Evolutionary conservation across 1,284 basidiomycete genomes (phyloP).

Genomic region (Meira nashicola): DNA sequence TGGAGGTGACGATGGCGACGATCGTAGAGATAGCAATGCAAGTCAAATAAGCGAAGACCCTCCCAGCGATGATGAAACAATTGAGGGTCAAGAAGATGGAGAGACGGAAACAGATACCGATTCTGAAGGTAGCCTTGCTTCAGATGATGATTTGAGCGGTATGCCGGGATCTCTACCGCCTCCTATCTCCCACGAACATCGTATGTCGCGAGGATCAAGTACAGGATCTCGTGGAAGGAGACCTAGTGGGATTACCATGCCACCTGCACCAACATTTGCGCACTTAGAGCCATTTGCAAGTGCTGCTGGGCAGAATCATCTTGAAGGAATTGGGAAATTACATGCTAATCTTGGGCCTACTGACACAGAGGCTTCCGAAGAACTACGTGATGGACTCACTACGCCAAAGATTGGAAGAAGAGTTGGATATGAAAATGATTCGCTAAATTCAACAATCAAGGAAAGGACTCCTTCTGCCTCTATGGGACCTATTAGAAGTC

Average conservation of each 20-base stretch:
- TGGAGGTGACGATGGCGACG: constrained; percentile 28
- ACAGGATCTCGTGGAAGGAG: no score
- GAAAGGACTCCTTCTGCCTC: no score
- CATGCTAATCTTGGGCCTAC: background rate
- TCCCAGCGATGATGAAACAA: constrained; percentile 22
- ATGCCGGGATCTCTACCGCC: constrained; percentile 7
- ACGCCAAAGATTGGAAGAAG: background rate
- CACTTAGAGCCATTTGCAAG: no score
- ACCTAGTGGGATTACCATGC: no score
- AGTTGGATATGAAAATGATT: background rate
- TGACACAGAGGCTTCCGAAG: no score
- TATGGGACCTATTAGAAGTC: constrained; percentile 1
- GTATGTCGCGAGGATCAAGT: constrained; percentile 9
- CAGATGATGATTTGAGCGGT: constrained; percentile 1
- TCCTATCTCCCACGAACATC: constrained; percentile 9
- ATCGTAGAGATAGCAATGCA: constrained; percentile 25
- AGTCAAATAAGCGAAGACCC: constrained; percentile 31
- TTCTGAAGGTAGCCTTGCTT: constrained; percentile 5
- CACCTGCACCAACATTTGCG: no score
- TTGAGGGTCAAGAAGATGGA: constrained; percentile 8
- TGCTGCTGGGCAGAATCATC: no score
- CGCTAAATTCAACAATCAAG: no score
- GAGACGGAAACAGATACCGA: constrained; percentile 22
- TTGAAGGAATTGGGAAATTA: background rate
- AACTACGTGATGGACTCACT: no score